These are phyloP conservation scores for Starmera caribaea DNA, from an alignment of 805 yeast genomes.

Conservation along the genomic window DNA sequence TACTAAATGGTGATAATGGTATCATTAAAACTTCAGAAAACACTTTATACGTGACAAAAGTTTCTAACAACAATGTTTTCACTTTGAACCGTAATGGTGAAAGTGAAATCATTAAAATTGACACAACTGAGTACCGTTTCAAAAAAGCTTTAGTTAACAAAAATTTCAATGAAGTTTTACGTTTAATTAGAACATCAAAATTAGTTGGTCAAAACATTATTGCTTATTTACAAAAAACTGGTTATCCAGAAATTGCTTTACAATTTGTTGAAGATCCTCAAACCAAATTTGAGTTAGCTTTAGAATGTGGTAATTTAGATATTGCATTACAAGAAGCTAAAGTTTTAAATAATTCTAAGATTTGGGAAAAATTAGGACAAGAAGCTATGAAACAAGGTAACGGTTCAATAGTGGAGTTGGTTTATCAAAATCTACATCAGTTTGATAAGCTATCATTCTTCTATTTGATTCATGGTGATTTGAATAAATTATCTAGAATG, in stretches of 20 bases:
- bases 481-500: slow-evolving; percentile 70
- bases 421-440: slow-evolving; percentile 76
- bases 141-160: slow-evolving; percentile 85
- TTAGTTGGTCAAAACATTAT: slow-evolving; percentile 96
- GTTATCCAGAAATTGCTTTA: slow-evolving; percentile 94
- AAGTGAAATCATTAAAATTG: slow-evolving; percentile 70
- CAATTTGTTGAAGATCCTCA: slow-evolving; percentile 96
- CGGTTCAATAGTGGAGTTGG: slow-evolving; percentile 72
- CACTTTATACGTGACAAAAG: slow-evolving; percentile 74
- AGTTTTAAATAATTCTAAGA: slow-evolving; percentile 51
- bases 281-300: slow-evolving; percentile 89
- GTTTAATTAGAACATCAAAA: slow-evolving; percentile 80
- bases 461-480: slow-evolving; percentile 78
- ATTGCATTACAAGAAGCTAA: slow-evolving; percentile 88
- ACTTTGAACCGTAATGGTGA: slow-evolving; percentile 81
- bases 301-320: slow-evolving; percentile 82
- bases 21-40: slow-evolving; percentile 86
- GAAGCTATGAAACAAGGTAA: slow-evolving; percentile 92
- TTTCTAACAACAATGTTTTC: slow-evolving; percentile 59
- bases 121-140: slow-evolving; percentile 95
- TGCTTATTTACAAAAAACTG: slow-evolving; percentile 88
- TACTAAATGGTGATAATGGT: slow-evolving; percentile 92
- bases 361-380: slow-evolving; percentile 76
- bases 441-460: slow-evolving; percentile 87
- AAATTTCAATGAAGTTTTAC: slow-evolving; percentile 84